Evolutionary conservation across 2,329 filamentous ascomycete species (phyloP).

Genomic region (Epichloe bromicola): DNA sequence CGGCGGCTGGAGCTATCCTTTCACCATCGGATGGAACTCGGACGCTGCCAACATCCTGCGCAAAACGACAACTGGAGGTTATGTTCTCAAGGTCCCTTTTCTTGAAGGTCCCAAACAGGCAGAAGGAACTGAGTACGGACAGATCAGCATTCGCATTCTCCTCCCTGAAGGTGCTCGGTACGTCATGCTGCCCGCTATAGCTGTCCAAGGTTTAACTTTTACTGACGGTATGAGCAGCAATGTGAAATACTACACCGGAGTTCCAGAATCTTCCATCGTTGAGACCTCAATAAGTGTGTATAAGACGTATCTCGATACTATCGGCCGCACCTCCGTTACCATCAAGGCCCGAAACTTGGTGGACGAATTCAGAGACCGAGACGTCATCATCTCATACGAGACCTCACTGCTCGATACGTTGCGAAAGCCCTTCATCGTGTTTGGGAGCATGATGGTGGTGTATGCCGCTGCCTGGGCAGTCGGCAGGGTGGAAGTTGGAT

Average conservation of each 20-base stretch:
- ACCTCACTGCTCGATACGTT: conserved; percentile 62
- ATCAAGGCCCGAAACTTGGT: conserved; percentile 77
- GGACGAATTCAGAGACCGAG: conserved; percentile 75
- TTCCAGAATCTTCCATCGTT: conserved; percentile 52
- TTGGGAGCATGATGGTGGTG: conserved; percentile 56
- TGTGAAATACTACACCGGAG: conserved; percentile 60
- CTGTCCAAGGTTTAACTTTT: neutral
- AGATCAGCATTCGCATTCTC: conserved; percentile 67
- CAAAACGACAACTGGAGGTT: conserved; percentile 52
- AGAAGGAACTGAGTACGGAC: conserved; percentile 78
- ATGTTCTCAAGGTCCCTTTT: conserved; percentile 81
- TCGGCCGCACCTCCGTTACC: conserved; percentile 71
- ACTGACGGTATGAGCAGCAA: conserved; percentile 46
- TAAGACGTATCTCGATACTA: conserved; percentile 85
- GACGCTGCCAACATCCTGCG: conserved; percentile 68
- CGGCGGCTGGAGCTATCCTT: conserved; percentile 96
- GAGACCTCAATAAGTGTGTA: conserved; percentile 49
- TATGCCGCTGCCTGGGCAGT: conserved; percentile 65
- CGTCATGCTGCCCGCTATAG: conserved; percentile 22
- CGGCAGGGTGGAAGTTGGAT: conserved; percentile 69
- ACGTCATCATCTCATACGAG: conserved; percentile 79
- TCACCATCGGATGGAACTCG: conserved; percentile 91
- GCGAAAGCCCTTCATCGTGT: conserved; percentile 77
- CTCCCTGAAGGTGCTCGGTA: conserved; percentile 84
- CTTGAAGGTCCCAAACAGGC: conserved; percentile 77